Percentiles rank a stretch among this genome's conserved stretches.
phyloP scores from a whole-genome alignment of 1,139 yeast species.

The Debaryomyces singareniensis region DNA sequence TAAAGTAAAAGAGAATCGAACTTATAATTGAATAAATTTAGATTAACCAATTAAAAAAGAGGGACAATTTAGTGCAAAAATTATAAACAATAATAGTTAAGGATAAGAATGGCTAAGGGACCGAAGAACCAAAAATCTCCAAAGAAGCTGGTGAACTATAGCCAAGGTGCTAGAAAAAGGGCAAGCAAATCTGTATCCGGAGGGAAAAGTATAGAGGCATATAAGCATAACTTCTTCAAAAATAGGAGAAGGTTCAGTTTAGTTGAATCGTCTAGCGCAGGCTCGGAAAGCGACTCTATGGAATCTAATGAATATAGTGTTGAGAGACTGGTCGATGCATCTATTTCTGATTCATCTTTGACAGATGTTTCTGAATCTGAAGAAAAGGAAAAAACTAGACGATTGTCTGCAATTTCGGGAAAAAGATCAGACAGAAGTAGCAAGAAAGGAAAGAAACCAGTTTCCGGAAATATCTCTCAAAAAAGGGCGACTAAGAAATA shows the following conservation, averaged over 20 bases:
- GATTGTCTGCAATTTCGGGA: too few relatives aligned
- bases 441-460: too few relatives aligned
- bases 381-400: constrained; percentile 1
- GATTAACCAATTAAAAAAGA: too few relatives aligned
- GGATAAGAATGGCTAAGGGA: not conserved
- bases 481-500: too few relatives aligned
- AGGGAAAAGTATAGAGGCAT: constrained; percentile 16
- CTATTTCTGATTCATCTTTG: not conserved
- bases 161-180: constrained; percentile 1
- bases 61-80: too few relatives aligned
- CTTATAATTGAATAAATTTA: too few relatives aligned
- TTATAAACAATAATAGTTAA: too few relatives aligned
- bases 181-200: constrained; percentile 4
- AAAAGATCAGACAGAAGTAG: too few relatives aligned
- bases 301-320: not conserved
- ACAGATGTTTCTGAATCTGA: constrained; percentile 5
- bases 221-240: constrained; percentile 22
- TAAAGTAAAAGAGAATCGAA: too few relatives aligned
- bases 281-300: not conserved
- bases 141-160: constrained; percentile 4
- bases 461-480: too few relatives aligned
- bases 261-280: not conserved
- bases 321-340: not conserved
- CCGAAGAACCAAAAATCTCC: not conserved
- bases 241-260: constrained; percentile 2